phyloP scores from a whole-genome alignment of 2,329 filamentous ascomycete genomes.

The Exophiala alcalophila region DNA sequence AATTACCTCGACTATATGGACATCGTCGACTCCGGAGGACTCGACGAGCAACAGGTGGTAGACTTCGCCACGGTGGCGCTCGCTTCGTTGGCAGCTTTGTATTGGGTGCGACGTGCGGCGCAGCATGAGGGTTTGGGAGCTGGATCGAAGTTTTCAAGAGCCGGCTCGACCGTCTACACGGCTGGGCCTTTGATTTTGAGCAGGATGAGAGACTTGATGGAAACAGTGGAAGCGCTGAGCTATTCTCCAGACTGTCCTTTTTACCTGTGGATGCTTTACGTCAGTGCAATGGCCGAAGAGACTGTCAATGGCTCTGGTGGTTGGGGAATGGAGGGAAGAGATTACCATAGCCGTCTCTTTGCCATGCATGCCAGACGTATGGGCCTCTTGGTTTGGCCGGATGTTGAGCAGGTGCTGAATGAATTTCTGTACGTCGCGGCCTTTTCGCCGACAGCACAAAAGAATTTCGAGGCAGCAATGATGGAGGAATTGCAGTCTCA shows the following conservation, averaged over 20 bases:
- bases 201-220: conserved; percentile 2
- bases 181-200: conserved; percentile 5
- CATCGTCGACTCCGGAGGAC: neutral
- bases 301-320: neutral
- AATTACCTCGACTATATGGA: conserved; percentile 6
- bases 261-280: conserved; percentile 4
- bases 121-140: conserved; percentile 6
- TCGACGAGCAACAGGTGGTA: neutral
- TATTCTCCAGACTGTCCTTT: neutral
- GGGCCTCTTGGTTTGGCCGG: conserved; percentile 2
- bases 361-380: neutral
- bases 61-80: neutral
- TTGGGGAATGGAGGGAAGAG: neutral
- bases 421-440: conserved; percentile 5
- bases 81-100: conserved; percentile 3
- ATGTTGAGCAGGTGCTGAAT: neutral
- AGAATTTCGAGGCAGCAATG: too few species aligned
- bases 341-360: conserved; percentile 3
- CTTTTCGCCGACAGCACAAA: too few species aligned
- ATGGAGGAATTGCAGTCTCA: too few species aligned
- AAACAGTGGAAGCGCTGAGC: neutral
- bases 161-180: neutral
- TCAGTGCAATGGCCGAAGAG: conserved; percentile 3
- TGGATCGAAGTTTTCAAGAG: conserved; percentile 5
- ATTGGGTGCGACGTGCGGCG: conserved; percentile 11